Evolutionary conservation across 805 yeast species (phyloP).

Genomic region (Candida silvicultrix): DNA sequence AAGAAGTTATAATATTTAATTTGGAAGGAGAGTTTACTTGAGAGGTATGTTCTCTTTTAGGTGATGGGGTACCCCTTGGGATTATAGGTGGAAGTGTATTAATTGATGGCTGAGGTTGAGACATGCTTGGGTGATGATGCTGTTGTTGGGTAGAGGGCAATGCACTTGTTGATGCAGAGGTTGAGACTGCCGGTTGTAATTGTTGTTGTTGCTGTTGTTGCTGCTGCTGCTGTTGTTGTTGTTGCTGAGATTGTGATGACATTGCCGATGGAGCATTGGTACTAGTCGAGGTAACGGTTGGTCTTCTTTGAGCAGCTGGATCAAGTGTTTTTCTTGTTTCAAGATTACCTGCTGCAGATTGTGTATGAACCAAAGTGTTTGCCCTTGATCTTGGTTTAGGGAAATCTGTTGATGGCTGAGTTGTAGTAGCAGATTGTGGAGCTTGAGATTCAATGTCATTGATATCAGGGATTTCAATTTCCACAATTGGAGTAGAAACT

Average conservation of each 20-base stretch:
- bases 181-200: slow-evolving; percentile 2
- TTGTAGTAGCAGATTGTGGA: slow-evolving; percentile 15
- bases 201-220: not conserved
- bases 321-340: slow-evolving; percentile 18
- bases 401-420: slow-evolving; percentile 8
- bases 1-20: slow-evolving; percentile 18
- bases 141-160: not conserved
- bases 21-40: slow-evolving; percentile 24
- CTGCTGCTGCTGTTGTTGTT: not conserved
- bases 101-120: slow-evolving; percentile 11
- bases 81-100: slow-evolving; percentile 15
- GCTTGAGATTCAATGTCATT: slow-evolving; percentile 31
- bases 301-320: slow-evolving; percentile 16
- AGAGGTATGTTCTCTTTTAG: slow-evolving; percentile 27
- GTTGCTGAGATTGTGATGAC: not conserved
- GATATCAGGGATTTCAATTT: slow-evolving; percentile 67
- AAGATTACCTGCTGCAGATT: slow-evolving; percentile 12
- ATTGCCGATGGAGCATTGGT: not conserved
- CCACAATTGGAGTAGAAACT: slow-evolving; percentile 50
- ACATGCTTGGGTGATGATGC: not conserved
- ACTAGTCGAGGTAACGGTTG: slow-evolving; percentile 7
- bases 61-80: slow-evolving; percentile 39
- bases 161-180: not conserved
- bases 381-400: slow-evolving; percentile 22
- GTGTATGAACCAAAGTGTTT: slow-evolving; percentile 20